A percentile compares a stretch with the other conserved stretches of the same genome.
Evolutionary conservation across 2,329 filamentous ascomycete genomes (phyloP).

Genomic region (Rachicladosporium sp.): DNA sequence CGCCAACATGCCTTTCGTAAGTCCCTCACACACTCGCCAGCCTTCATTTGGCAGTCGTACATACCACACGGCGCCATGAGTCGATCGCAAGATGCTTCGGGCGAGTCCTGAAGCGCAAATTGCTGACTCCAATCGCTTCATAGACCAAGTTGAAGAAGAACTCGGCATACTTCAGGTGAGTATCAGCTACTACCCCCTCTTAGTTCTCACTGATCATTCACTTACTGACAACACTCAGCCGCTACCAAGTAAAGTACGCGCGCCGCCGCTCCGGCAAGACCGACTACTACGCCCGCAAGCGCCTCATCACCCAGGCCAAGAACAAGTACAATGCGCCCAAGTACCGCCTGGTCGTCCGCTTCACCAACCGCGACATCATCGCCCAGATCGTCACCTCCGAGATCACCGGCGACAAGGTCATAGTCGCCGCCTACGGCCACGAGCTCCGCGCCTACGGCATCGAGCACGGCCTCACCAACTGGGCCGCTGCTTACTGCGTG

Average conservation of each 20-base stretch:
- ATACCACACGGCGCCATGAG: conserved; percentile 32
- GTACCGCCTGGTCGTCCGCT: conserved; percentile 95
- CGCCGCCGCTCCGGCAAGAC: conserved; percentile 93
- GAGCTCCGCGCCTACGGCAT: conserved; percentile 97
- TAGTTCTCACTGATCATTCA: conserved; percentile 5
- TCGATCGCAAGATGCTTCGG: conserved; percentile 99
- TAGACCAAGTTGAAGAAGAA: conserved; percentile 90
- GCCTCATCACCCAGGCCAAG: conserved; percentile 99
- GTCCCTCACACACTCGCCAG: conserved; percentile 17
- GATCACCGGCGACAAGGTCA: conserved; percentile 96
- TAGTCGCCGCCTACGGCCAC: conserved; percentile 84
- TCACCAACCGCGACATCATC: conserved; percentile 84
- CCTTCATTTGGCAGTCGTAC: neutral
- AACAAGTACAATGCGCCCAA: conserved; percentile 99
- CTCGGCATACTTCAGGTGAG: conserved; percentile 97
- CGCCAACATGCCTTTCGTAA: conserved; percentile 37
- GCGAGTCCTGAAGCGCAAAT: conserved; percentile 93
- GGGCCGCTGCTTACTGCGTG: conserved; percentile 92
- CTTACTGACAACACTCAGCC: conserved; percentile 40
- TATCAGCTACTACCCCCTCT: conserved; percentile 12
- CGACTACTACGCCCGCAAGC: conserved; percentile 99
- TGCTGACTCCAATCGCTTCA: conserved; percentile 77
- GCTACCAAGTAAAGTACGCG: conserved; percentile 99
- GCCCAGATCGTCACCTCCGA: conserved; percentile 94
- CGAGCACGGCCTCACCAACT: conserved; percentile 98